These are phyloP conservation scores for Heliosperma pusillum DNA, from an alignment of 148 eudicot species.

Conservation along the genomic window DNA sequence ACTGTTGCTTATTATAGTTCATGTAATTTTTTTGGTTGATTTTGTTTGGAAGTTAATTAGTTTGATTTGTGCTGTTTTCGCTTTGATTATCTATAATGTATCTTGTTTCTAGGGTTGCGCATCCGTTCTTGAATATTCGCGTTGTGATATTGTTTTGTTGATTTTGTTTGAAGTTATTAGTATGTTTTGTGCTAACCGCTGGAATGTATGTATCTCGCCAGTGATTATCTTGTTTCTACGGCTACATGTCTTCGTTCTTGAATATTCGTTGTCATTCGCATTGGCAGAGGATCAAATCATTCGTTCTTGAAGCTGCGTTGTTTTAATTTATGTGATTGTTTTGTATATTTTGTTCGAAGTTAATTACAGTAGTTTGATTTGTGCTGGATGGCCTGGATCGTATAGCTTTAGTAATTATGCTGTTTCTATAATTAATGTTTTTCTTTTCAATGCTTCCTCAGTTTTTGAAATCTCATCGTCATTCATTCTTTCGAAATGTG, in stretches of 20 bases:
- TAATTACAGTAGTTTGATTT: background rate
- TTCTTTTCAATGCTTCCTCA: background rate
- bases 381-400: background rate
- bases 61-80: background rate
- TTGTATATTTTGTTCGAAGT: background rate
- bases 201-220: no score
- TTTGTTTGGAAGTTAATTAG: background rate
- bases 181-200: no score
- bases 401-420: background rate
- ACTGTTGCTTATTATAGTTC: no score
- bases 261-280: background rate
- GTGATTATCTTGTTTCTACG: no score
- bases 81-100: background rate
- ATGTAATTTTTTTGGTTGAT: no score
- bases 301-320: no score
- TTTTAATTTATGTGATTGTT: no score
- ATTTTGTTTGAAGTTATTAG: no score
- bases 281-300: no score
- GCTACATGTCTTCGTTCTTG: background rate
- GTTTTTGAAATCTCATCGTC: background rate
- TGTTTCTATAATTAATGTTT: background rate
- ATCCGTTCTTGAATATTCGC: no score
- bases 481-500: background rate
- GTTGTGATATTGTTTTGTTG: no score
- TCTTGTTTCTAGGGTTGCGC: no score